Conservation (phyloP, 257 asterid genomes). For the Nicotiana tabacum region DNA sequence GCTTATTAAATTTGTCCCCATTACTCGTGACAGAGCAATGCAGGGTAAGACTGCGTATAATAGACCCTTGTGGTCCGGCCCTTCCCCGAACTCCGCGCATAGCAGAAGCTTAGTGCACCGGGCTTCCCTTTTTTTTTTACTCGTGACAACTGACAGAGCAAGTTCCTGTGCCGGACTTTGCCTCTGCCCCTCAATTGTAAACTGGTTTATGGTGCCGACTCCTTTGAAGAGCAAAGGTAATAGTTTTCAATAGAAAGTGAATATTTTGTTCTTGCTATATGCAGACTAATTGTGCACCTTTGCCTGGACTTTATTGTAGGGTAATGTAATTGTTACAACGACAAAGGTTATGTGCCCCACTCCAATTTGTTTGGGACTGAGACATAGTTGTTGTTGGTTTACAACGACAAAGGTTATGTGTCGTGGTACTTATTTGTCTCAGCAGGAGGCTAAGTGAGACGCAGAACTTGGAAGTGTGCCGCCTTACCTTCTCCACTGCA, state of each 20-base stretch:
- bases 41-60: no score
- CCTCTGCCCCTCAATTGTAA: background rate
- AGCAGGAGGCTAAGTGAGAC: constrained; percentile 7
- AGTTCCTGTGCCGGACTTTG: background rate
- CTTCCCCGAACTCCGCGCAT: no score
- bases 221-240: background rate
- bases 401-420: background rate
- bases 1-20: constrained; percentile 7
- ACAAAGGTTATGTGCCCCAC: background rate
- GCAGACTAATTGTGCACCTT: background rate
- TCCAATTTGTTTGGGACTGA: no score
- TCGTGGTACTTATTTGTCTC: background rate
- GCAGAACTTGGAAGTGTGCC: background rate
- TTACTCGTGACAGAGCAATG: background rate
- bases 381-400: background rate
- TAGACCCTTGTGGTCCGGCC: no score
- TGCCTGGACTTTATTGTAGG: background rate
- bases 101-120: no score
- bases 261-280: background rate
- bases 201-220: background rate
- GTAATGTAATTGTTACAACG: background rate
- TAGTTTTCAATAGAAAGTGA: background rate
- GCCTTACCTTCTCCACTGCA: background rate
- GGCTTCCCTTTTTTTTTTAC: background rate
- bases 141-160: background rate